Base-by-base conservation (phyloP, 2,329 filamentous ascomycete genomes). In the Periconia digitata region DNA sequence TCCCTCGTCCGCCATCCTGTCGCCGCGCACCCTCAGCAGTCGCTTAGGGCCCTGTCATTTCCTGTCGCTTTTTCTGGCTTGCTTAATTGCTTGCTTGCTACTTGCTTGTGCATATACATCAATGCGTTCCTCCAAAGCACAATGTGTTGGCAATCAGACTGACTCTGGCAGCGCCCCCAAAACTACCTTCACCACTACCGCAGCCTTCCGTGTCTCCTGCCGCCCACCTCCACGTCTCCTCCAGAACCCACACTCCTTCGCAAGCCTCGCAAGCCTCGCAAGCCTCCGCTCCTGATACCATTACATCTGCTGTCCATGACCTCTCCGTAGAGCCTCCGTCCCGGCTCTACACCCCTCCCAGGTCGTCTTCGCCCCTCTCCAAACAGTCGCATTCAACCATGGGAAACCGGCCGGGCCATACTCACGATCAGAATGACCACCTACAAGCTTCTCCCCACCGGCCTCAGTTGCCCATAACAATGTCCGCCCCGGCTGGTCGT, bases 171-270 rank as follows among this genome's bases (percentile, higher is more conserved):
- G 50, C 54, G 83, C 38, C 54, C 83, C 27, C 27, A 3, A 32
- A 32, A 5, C 27, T 32, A 32, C 27, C 27, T 5, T 32, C 27
- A 15, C 27, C 27, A 32, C n/a, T 32, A 15, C 27, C 27, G 12
- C 27, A 10, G 3, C 27, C 27, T 15, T 80, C 80, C 69, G 71
- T 73, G 46, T 80, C 80, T 51, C 76, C 80, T 51, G 75, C 78
- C 60, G 69, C 74, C 53, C 76, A 78, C 47, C 75, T 78, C 58
- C 75, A 78, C 58, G 67, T 72, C 49, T 74, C 74, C 48, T 81
- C 83, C 51, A 75, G 77, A 67, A 79, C 79, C 59, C 78, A 82
- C 57, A 81, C 77, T 50, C 80, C 82, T 51, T 77, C 79, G 50
- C 61, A 66, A 49, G 54, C 37, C 37, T 22, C 37, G 8, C 16